A percentile compares a stretch with the other conserved stretches of the same genome.
phyloP scores from a whole-genome alignment of 1,284 basidiomycete genomes.

The Malassezia obtusa region DNA sequence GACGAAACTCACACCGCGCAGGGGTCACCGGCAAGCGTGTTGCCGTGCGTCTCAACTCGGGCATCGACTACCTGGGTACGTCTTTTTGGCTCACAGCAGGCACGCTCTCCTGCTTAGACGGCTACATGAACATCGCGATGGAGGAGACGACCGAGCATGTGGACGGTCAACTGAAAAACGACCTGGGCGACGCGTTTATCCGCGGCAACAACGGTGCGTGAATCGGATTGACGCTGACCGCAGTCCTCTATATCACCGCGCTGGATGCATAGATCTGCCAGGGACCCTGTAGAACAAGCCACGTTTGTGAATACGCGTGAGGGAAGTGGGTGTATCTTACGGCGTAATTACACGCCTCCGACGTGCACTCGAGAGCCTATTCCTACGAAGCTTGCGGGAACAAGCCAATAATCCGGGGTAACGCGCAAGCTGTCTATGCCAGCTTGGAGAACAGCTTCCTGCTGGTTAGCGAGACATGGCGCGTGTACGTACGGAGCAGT shows the following conservation, averaged over 20 bases:
- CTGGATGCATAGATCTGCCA: slow-evolving; percentile 7
- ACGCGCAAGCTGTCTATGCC: neutral
- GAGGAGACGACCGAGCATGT: slow-evolving; percentile 95
- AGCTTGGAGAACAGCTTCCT: slow-evolving; percentile 41
- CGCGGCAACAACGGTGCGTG: slow-evolving; percentile 87
- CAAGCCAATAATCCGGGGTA: neutral
- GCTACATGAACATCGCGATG: slow-evolving; percentile 86
- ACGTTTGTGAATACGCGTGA: no score
- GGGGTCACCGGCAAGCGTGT: slow-evolving; percentile 84
- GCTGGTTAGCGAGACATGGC: neutral
- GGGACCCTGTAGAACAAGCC: no score
- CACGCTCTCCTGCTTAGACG: slow-evolving; percentile 88
- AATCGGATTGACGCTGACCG: neutral
- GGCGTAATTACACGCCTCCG: no score
- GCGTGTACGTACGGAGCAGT: slow-evolving; percentile 27
- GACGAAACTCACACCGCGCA: slow-evolving; percentile 48
- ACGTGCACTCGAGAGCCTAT: no score
- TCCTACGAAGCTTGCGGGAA: no score
- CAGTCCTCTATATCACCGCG: slow-evolving; percentile 24
- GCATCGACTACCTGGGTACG: slow-evolving; percentile 87
- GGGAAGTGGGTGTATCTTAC: no score
- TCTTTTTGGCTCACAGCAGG: slow-evolving; percentile 54
- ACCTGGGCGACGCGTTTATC: slow-evolving; percentile 88
- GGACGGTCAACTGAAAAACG: slow-evolving; percentile 71
- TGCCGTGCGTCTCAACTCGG: slow-evolving; percentile 84